Conservation (phyloP, 2,329 filamentous ascomycete species). For the Drechslerella stenobrocha region DNA sequence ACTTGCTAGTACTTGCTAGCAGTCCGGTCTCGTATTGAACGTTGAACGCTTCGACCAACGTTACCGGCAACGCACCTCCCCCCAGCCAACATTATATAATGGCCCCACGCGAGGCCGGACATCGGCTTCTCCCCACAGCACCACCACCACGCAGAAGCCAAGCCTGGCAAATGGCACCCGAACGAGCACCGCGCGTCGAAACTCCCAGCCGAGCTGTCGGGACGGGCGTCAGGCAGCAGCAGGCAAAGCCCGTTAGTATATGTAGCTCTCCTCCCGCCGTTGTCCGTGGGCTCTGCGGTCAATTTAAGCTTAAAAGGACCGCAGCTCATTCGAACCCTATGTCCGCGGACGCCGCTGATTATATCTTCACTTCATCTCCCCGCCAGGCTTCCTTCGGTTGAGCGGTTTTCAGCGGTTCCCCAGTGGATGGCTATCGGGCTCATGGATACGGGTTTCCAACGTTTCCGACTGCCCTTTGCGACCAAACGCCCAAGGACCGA, state of each 20-base stretch:
- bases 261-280: conserved; percentile 48
- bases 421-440: background rate
- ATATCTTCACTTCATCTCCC: conserved; percentile 4
- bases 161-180: conserved; percentile 34
- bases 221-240: conserved; percentile 49
- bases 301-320: conserved; percentile 49
- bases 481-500: conserved; percentile 37
- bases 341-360: conserved; percentile 12
- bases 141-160: background rate
- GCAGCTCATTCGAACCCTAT: too few species aligned
- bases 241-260: conserved; percentile 49
- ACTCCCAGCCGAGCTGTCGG: conserved; percentile 44
- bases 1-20: background rate
- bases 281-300: conserved; percentile 38
- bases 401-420: too few species aligned
- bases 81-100: background rate
- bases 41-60: background rate
- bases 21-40: too few species aligned
- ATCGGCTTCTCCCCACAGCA: background rate
- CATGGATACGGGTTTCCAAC: conserved; percentile 6
- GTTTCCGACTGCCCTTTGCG: conserved; percentile 15
- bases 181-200: conserved; percentile 42
- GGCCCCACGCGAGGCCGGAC: conserved; percentile 7
- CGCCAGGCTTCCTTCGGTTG: too few species aligned
- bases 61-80: background rate